These are phyloP conservation scores for Pyracantha coccinea DNA, from an alignment of 331 rosid genomes.

Conservation along the genomic window DNA sequence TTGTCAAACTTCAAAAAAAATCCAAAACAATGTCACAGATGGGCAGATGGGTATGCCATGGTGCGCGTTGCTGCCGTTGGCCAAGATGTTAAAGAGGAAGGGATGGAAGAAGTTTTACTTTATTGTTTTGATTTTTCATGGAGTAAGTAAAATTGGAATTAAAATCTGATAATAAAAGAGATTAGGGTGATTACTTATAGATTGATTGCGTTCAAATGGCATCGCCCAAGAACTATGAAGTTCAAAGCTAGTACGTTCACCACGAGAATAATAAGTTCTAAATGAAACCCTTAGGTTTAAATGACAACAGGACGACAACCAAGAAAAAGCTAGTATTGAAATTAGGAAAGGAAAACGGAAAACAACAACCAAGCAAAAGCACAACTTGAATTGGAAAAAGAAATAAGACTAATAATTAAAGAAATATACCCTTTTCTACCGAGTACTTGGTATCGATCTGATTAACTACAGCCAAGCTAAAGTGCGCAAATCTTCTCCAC, in stretches of 20 bases:
- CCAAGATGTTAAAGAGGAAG: neutral
- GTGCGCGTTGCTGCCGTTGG: neutral
- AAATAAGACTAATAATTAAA: conserved; percentile 1
- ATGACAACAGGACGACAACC: neutral
- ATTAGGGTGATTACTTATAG: neutral
- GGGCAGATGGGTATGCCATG: neutral
- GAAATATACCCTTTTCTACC: conserved; percentile 54
- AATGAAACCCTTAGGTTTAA: neutral
- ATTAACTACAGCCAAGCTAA: conserved; percentile 56
- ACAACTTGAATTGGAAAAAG: neutral
- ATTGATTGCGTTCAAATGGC: neutral
- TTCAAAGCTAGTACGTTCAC: neutral
- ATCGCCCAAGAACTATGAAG: neutral
- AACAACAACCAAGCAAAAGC: neutral
- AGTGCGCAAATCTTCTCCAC: conserved; percentile 73
- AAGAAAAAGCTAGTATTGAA: neutral
- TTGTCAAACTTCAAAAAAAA: neutral
- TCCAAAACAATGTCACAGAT: neutral
- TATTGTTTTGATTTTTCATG: neutral
- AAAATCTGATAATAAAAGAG: neutral
- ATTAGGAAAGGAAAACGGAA: neutral
- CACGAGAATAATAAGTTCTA: neutral
- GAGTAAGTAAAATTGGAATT: neutral
- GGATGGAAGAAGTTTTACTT: neutral
- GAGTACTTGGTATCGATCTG: conserved; percentile 56